Conservation (phyloP, 2,329 filamentous ascomycete species). For the Fusarium floridanum region DNA sequence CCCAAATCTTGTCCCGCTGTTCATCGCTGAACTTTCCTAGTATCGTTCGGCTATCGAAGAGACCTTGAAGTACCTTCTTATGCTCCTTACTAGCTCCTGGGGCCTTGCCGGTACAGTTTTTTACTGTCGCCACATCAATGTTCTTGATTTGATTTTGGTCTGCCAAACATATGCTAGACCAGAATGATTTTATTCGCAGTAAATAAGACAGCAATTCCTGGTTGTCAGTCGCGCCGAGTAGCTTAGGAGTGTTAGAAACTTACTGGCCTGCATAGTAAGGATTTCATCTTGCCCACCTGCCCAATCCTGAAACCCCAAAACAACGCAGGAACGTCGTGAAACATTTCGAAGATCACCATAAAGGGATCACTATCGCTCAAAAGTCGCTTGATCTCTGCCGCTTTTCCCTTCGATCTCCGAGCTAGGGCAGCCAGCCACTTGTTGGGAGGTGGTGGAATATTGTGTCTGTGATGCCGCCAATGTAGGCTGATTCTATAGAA, state of each 20-base stretch:
- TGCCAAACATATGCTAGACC: background rate
- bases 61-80: conserved; percentile 3
- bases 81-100: background rate
- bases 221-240: background rate
- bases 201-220: background rate
- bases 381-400: conserved; percentile 1
- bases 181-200: background rate
- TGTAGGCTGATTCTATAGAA: conserved; percentile 6
- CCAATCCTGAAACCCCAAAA: conserved; percentile 17
- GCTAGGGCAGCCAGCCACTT: conserved; percentile 6
- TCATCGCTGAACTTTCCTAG: background rate
- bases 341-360: background rate
- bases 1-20: background rate
- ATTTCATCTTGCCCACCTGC: conserved; percentile 9
- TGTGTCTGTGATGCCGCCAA: background rate
- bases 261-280: conserved; percentile 10
- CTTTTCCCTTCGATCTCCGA: conserved; percentile 3
- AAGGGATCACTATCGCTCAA: background rate
- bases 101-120: background rate
- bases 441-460: background rate
- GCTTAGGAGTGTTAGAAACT: background rate
- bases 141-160: background rate
- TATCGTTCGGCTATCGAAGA: conserved; percentile 10
- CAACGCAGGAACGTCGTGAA: conserved; percentile 14
- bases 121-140: background rate